Conservation (phyloP, 2,329 filamentous ascomycete genomes). For the Xylaria sp. region DNA sequence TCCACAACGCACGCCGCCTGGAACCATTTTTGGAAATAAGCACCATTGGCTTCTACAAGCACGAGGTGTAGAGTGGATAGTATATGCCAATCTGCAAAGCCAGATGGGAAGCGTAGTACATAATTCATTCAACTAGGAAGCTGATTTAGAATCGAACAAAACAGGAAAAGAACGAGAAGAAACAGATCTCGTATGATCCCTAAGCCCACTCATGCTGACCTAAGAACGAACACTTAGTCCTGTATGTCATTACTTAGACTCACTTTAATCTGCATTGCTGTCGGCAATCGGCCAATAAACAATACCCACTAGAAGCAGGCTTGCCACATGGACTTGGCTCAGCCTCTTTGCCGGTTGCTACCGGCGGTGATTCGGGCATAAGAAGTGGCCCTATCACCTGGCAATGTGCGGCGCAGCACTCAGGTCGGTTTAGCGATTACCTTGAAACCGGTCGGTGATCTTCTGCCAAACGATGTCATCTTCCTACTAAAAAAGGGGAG, state of each 20-base stretch:
- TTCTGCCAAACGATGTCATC: constrained; percentile 15
- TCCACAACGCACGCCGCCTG: background rate
- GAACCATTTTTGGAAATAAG: background rate
- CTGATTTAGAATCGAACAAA: background rate
- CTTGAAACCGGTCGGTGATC: constrained; percentile 8
- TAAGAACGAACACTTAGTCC: constrained; percentile 11
- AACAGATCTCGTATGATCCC: background rate
- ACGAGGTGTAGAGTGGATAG: background rate
- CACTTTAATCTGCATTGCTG: background rate
- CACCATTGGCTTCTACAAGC: background rate
- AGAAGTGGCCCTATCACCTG: constrained; percentile 4
- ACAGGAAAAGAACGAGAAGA: background rate
- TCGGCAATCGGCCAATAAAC: constrained; percentile 18
- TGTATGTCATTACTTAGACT: background rate
- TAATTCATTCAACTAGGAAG: background rate
- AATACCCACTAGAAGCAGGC: constrained; percentile 3
- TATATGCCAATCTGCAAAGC: background rate
- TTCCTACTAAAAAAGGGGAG: constrained; percentile 14
- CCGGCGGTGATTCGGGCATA: constrained; percentile 15
- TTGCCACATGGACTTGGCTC: constrained; percentile 27
- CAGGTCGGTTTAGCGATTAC: constrained; percentile 18
- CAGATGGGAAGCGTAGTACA: background rate
- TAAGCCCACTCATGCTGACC: constrained; percentile 17
- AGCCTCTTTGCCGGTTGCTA: constrained; percentile 15
- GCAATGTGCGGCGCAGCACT: constrained; percentile 19